Evolutionary conservation across 768 basidiomycete genomes (phyloP), one percentile per base, ranked within the genome.

Genomic region (Fomitopsis serialis): DNA sequence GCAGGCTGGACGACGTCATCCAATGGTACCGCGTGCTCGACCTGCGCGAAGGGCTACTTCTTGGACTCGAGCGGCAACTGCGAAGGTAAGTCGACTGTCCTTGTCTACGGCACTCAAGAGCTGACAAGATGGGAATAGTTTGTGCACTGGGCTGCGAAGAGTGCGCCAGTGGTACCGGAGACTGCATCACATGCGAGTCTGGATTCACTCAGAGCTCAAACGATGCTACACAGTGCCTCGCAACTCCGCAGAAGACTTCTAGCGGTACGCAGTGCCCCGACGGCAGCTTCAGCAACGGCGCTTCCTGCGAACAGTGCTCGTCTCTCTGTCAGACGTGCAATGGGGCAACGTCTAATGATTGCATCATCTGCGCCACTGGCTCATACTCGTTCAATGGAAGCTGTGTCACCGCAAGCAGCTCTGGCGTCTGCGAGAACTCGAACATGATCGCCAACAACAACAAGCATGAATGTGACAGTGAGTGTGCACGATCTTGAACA

Each of bases 381-480:
- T 76, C 73, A 45, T 89, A 78, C 58, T 65, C 78, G 19, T 75
- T 89, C 52, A 82, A 86, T 47, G 87, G 89, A 0, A 74, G 65
- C 43, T 94, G 93, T 64, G 88, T 92, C 17, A 67, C 74, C 45
- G 74, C 84, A 29, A 78, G 84, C 62, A 69, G 68, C 15, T 75
- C 79, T 55, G 93, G 93, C 2, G 80, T 89, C 9, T 96, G 93
- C 69, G 71, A 78, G 43, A 83, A 82, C 7, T 77, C 87, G 10
- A 79, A 74, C 44, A 71, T 89, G 57, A 79, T 94, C 34, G 90
- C 82, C 21, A 87, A 96, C 59, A 91, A 90, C 60, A 77, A 78
- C 64, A 94, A 92, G 70, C 72, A 78, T n/a, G 81, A 84, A 60
- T 95, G 92, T 63, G 89, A 94, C 62, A 79, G 91, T 92, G 62